These are phyloP conservation scores for Picea abies DNA, from an alignment of 83 land plant genomes.

Conservation along the genomic window DNA sequence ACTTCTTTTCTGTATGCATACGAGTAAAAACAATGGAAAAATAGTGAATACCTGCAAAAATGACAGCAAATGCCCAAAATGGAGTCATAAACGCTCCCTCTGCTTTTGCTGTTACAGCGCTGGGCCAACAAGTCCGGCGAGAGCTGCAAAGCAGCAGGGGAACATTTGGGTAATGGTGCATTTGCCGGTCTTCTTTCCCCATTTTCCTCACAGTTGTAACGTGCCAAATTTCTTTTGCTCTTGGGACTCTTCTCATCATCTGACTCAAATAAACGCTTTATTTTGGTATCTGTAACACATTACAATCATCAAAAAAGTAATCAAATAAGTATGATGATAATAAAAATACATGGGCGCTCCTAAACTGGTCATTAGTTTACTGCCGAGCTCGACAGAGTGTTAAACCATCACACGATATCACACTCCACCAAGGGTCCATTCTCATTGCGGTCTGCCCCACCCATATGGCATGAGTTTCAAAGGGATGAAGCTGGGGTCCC, in stretches of 20 bases:
- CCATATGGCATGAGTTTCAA: no score
- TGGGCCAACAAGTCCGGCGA: constrained; percentile 23
- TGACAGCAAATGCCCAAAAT: constrained; percentile 58
- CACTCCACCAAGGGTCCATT: no score
- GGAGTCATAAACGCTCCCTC: constrained; percentile 52
- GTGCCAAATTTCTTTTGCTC: not conserved
- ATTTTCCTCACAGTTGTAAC: not conserved
- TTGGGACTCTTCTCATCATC: not conserved
- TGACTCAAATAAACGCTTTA: constrained; percentile 21
- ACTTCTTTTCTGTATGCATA: no score
- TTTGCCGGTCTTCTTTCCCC: constrained; percentile 30
- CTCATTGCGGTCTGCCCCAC: no score
- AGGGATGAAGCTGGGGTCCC: no score
- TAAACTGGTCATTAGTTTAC: no score
- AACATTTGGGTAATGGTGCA: constrained; percentile 20
- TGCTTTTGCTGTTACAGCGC: constrained; percentile 43
- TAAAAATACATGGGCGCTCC: no score
- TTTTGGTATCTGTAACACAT: not conserved
- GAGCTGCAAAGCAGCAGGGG: constrained; percentile 8
- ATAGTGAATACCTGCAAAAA: constrained; percentile 50
- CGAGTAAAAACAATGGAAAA: no score
- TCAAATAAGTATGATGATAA: not conserved
- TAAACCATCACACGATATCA: no score
- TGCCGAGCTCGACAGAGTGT: no score
- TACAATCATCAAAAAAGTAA: not conserved